phyloP scores from a whole-genome alignment of 2,329 filamentous ascomycete genomes.

The Botrytis squamosa region DNA sequence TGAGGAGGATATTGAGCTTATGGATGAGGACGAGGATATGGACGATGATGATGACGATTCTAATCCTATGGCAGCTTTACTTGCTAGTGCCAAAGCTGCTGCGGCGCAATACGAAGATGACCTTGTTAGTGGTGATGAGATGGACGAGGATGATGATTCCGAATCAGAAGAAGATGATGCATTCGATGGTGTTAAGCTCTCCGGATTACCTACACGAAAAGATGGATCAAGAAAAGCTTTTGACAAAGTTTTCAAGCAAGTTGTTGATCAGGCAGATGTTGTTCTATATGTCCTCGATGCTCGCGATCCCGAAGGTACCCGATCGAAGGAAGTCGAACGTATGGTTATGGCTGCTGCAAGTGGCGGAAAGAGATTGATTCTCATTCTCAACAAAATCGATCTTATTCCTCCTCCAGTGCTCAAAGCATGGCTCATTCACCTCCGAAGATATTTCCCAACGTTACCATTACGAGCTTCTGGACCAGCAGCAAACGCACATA shows the following conservation, averaged over 20 bases:
- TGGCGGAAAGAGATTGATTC: constrained; percentile 82
- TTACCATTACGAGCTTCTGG: constrained; percentile 83
- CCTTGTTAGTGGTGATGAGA: constrained; percentile 49
- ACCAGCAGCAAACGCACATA: constrained; percentile 80
- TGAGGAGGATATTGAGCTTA: constrained; percentile 50
- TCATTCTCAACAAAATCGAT: constrained; percentile 95
- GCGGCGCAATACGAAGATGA: constrained; percentile 68
- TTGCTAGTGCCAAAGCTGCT: constrained; percentile 78
- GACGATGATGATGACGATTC: constrained; percentile 62
- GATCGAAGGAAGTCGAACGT: constrained; percentile 86
- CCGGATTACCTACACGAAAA: constrained; percentile 50
- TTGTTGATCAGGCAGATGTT: constrained; percentile 85
- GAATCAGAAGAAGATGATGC: constrained; percentile 48
- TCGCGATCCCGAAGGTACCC: constrained; percentile 84
- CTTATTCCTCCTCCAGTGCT: constrained; percentile 79
- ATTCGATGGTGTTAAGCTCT: constrained; percentile 50
- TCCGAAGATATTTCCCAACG: constrained; percentile 88
- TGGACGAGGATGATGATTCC: constrained; percentile 53
- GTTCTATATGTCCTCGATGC: constrained; percentile 92
- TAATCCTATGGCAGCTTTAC: constrained; percentile 88
- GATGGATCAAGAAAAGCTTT: constrained; percentile 80
- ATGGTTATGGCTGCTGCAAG: constrained; percentile 85
- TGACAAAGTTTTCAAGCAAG: constrained; percentile 94
- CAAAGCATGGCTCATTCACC: constrained; percentile 78
- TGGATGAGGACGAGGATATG: constrained; percentile 54